Evolutionary conservation across 2,329 filamentous ascomycete genomes (phyloP).

Genomic region (Aspergillus terreus): DNA sequence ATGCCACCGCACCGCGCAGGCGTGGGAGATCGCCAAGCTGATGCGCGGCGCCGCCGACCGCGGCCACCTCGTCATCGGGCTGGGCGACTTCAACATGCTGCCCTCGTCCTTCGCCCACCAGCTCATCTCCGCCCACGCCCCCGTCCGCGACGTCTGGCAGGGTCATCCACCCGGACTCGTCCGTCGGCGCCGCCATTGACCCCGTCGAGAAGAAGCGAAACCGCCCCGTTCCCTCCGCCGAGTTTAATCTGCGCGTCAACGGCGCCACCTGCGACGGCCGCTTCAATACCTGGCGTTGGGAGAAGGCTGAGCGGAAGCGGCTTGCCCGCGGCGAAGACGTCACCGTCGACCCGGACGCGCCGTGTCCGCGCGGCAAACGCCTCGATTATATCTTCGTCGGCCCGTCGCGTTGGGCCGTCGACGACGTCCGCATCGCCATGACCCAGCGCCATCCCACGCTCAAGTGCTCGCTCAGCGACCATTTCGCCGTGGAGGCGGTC

Average conservation of each 20-base stretch:
- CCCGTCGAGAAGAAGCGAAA: slow-evolving; percentile 63
- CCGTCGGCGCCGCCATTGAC: slow-evolving; percentile 69
- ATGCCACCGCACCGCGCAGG: slow-evolving; percentile 85
- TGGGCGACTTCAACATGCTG: slow-evolving; percentile 98
- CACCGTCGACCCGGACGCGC: slow-evolving; percentile 59
- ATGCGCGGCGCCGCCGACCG: slow-evolving; percentile 76
- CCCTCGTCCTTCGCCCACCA: slow-evolving; percentile 79
- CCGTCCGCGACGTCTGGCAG: slow-evolving; percentile 80
- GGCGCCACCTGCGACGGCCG: slow-evolving; percentile 82
- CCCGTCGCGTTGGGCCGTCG: slow-evolving; percentile 62
- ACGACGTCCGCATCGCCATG: slow-evolving; percentile 71
- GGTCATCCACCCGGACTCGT: slow-evolving; percentile 76
- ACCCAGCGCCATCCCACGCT: slow-evolving; percentile 74
- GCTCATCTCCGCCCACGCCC: slow-evolving; percentile 73
- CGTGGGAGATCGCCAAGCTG: slow-evolving; percentile 90
- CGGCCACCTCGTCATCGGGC: slow-evolving; percentile 76
- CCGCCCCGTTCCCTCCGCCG: slow-evolving; percentile 67
- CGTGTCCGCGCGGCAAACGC: slow-evolving; percentile 74
- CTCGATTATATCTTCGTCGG: slow-evolving; percentile 92
- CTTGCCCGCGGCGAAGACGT: slow-evolving; percentile 64
- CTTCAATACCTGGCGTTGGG: slow-evolving; percentile 93
- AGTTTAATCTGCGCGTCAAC: slow-evolving; percentile 74
- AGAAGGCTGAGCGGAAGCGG: slow-evolving; percentile 63
- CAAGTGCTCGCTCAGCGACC: slow-evolving; percentile 84
- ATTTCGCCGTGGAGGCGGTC: slow-evolving; percentile 86